phyloP scores from a whole-genome alignment of 352 stramenopile species.

The Pythium phragmiticola region DNA sequence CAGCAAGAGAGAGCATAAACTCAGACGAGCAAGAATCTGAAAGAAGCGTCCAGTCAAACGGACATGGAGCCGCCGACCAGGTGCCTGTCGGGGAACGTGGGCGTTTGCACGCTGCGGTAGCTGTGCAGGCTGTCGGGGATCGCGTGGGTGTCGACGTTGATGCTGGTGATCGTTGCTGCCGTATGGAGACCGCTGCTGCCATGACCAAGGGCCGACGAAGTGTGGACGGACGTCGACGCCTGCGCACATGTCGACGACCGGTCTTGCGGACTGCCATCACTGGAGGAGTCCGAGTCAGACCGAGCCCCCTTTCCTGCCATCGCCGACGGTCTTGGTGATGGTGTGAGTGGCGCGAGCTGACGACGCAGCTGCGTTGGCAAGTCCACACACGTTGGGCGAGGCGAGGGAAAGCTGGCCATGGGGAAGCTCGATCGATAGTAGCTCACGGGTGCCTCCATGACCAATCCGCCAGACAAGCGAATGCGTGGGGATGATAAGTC shows the following conservation, averaged over 20 bases:
- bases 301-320: not conserved
- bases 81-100: conserved; percentile 57
- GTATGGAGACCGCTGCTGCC: conserved; percentile 2
- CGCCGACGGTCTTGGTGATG: conserved; percentile 17
- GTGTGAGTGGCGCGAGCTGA: conserved; percentile 19
- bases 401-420: conserved; percentile 7
- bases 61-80: conserved; percentile 19
- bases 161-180: conserved; percentile 1
- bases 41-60: conserved; percentile 12
- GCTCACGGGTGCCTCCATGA: conserved; percentile 24
- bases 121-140: conserved; percentile 31
- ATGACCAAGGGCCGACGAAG: conserved; percentile 2
- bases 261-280: conserved; percentile 6
- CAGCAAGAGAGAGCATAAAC: not conserved
- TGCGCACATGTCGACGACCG: conserved; percentile 10
- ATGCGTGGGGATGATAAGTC: conserved; percentile 16
- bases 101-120: conserved; percentile 65
- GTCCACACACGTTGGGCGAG: conserved; percentile 16
- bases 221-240: conserved; percentile 6
- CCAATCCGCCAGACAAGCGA: conserved; percentile 21
- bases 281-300: conserved; percentile 20
- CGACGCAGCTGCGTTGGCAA: conserved; percentile 12
- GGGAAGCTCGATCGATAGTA: conserved; percentile 24
- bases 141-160: conserved; percentile 32
- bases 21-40: not conserved